A percentile compares a stretch with the other conserved stretches of the same genome.
phyloP scores from a whole-genome alignment of 2,329 filamentous ascomycete species.

The Penicillium sp. region DNA sequence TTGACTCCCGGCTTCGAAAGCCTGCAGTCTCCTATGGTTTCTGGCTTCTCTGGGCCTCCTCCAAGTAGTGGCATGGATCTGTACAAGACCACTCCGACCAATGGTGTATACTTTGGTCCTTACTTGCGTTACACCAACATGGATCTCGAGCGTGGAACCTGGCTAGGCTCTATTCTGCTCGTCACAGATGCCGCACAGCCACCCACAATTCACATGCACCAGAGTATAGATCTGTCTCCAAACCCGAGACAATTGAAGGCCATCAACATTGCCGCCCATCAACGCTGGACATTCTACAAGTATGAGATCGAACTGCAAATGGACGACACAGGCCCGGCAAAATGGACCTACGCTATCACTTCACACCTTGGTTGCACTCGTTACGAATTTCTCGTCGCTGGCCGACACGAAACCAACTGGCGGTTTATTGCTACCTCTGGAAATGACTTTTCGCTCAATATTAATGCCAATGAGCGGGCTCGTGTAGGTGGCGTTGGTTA shows the following conservation, averaged over 20 bases:
- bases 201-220: slow-evolving; percentile 92
- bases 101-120: slow-evolving; percentile 96
- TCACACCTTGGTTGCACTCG: slow-evolving; percentile 96
- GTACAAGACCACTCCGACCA: slow-evolving; percentile 90
- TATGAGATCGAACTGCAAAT: slow-evolving; percentile 90
- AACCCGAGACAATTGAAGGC: slow-evolving; percentile 86
- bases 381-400: slow-evolving; percentile 94
- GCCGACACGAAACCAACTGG: slow-evolving; percentile 87
- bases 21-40: slow-evolving; percentile 68
- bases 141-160: slow-evolving; percentile 85
- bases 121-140: slow-evolving; percentile 96
- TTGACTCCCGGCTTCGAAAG: slow-evolving; percentile 83
- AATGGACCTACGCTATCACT: slow-evolving; percentile 98
- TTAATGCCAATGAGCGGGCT: slow-evolving; percentile 79
- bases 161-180: slow-evolving; percentile 90
- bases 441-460: slow-evolving; percentile 89
- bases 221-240: slow-evolving; percentile 84
- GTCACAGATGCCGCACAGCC: slow-evolving; percentile 89
- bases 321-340: slow-evolving; percentile 71
- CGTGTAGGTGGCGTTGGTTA: slow-evolving; percentile 85
- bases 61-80: slow-evolving; percentile 85
- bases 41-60: slow-evolving; percentile 86
- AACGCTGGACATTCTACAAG: slow-evolving; percentile 92
- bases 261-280: slow-evolving; percentile 80
- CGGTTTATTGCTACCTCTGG: slow-evolving; percentile 94